Conservation (phyloP, 2,329 filamentous ascomycete species). For the Hypoxylon sp. region DNA sequence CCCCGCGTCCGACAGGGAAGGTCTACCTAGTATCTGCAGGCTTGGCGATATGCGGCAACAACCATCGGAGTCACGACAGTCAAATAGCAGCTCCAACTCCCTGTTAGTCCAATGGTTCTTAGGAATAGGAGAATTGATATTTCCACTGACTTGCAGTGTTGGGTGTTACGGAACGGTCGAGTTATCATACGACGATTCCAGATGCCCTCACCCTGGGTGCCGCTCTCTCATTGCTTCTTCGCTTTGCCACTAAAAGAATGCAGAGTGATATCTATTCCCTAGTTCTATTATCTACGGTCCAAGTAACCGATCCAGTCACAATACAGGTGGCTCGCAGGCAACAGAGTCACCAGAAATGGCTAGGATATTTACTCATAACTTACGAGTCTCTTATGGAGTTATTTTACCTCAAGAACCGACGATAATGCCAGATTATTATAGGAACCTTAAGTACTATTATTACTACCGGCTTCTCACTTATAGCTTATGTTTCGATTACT, state of each 20-base stretch:
- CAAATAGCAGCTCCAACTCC: constrained; percentile 1
- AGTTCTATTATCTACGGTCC: too few relatives aligned
- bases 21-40: constrained; percentile 18
- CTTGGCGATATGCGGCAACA: constrained; percentile 36
- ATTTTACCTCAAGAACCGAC: not conserved
- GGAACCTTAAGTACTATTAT: too few relatives aligned
- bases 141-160: not conserved
- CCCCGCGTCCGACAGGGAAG: constrained; percentile 29
- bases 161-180: not conserved
- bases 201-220: not conserved
- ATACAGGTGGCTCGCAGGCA: not conserved
- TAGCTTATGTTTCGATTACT: not conserved
- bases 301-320: not conserved
- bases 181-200: not conserved
- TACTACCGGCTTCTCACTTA: not conserved
- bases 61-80: not conserved
- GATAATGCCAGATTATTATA: too few relatives aligned
- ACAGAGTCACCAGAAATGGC: not conserved
- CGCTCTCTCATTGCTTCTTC: not conserved
- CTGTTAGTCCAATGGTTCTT: not conserved
- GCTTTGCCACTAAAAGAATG: not conserved
- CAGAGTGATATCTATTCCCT: not conserved
- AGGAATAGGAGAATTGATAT: not conserved
- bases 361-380: not conserved
- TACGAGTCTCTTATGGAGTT: not conserved